These are phyloP conservation scores for Kazachstania bromeliacearum DNA, from an alignment of 805 yeast species.

Conservation along the genomic window DNA sequence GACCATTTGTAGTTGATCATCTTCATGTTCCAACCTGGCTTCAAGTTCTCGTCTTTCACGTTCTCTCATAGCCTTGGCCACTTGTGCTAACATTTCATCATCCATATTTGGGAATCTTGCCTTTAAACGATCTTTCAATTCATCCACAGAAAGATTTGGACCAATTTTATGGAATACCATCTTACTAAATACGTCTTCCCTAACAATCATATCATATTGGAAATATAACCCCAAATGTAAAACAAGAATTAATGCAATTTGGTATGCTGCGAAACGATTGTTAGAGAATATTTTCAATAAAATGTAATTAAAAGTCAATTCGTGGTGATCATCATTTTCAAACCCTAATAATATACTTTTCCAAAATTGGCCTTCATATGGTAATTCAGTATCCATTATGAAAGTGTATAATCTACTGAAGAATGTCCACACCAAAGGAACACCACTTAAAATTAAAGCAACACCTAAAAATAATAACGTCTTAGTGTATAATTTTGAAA, in stretches of 20 bases:
- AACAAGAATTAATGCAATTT: constrained; percentile 34
- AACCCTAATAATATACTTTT: constrained; percentile 24
- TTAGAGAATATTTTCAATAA: constrained; percentile 16
- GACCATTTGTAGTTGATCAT: constrained; percentile 5
- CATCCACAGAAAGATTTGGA: constrained; percentile 25
- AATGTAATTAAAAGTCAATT: constrained; percentile 2
- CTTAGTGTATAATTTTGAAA: constrained; percentile 10
- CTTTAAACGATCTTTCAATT: constrained; percentile 22
- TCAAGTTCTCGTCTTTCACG: constrained; percentile 19
- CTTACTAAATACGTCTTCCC: constrained; percentile 59
- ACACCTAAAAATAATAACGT: constrained; percentile 30
- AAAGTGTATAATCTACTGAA: constrained; percentile 46
- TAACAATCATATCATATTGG: constrained; percentile 61
- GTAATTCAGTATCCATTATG: constrained; percentile 45
- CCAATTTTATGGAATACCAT: constrained; percentile 54
- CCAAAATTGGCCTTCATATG: constrained; percentile 27
- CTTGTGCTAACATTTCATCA: constrained; percentile 24
- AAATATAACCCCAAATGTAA: constrained; percentile 41
- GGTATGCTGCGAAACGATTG: constrained; percentile 23
- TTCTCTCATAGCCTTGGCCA: constrained; percentile 21
- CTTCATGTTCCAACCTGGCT: constrained; percentile 3
- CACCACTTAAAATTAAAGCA: constrained; percentile 31
- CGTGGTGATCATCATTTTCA: constrained; percentile 5
- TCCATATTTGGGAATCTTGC: constrained; percentile 28
- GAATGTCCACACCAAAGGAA: constrained; percentile 52